Evolutionary conservation across 2,329 filamentous ascomycete species (phyloP).

Genomic region (Torrubiella hemipterigena): DNA sequence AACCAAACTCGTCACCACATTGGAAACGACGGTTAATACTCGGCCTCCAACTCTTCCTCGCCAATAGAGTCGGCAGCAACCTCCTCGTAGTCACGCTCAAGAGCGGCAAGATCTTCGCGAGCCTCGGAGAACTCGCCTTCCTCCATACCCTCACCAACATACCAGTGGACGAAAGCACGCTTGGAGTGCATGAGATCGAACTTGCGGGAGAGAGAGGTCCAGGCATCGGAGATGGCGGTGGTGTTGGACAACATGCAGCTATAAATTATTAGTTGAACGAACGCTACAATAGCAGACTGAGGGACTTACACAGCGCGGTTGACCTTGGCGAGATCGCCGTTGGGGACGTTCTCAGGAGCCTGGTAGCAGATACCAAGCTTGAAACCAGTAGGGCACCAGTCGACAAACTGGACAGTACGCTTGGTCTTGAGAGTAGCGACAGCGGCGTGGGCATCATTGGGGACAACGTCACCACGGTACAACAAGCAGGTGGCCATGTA

Average conservation of each 20-base stretch:
- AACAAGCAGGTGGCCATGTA: constrained; percentile 99
- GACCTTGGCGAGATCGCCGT: constrained; percentile 95
- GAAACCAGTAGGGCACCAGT: constrained; percentile 99
- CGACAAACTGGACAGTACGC: constrained; percentile 97
- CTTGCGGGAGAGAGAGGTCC: constrained; percentile 92
- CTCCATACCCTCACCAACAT: constrained; percentile 99
- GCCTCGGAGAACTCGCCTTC: constrained; percentile 99
- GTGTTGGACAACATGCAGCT: constrained; percentile 99
- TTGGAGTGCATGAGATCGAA: constrained; percentile 99
- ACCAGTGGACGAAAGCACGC: constrained; percentile 99
- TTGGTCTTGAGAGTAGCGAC: constrained; percentile 98
- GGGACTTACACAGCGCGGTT: constrained; percentile 85
- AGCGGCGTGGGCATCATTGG: constrained; percentile 85
- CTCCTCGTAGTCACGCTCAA: constrained; percentile 98
- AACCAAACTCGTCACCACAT: too few species aligned
- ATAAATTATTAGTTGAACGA: constrained; percentile 14
- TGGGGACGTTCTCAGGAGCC: constrained; percentile 88
- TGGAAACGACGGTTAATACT: constrained; percentile 85
- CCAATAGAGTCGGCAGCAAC: constrained; percentile 90
- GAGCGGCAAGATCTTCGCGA: constrained; percentile 92
- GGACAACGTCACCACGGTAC: constrained; percentile 96
- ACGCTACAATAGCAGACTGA: neutral
- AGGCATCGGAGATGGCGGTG: constrained; percentile 95
- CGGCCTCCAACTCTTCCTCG: constrained; percentile 75
- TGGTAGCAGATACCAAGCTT: constrained; percentile 99